Evolutionary conservation across 192 early-diverging fungal genomes (phyloP).

Genomic region (Dissophora ornata): DNA sequence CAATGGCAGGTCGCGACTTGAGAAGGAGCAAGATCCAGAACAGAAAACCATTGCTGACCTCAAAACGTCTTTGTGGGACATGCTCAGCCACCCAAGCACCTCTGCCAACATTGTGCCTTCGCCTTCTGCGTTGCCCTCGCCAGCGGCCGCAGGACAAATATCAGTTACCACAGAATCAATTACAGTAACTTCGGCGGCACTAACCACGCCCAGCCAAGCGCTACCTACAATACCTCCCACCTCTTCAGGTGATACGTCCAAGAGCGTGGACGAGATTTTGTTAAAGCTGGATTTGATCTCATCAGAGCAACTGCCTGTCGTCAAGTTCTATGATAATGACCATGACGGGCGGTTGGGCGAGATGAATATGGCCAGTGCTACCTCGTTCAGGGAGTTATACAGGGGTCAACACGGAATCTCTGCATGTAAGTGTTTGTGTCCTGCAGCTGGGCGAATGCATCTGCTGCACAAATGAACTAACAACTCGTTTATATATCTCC

Average conservation of each 20-base stretch:
- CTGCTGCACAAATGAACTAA: too few relatives aligned
- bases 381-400: slow-evolving; percentile 12
- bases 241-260: background rate
- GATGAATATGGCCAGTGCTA: background rate
- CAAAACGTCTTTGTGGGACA: background rate
- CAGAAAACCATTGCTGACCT: slow-evolving; percentile 9
- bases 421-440: slow-evolving; percentile 22
- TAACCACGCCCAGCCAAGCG: background rate
- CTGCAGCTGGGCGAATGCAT: too few relatives aligned
- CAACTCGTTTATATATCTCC: too few relatives aligned
- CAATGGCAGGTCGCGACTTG: background rate
- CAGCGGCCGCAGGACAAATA: background rate
- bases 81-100: background rate
- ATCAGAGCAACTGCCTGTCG: slow-evolving; percentile 18
- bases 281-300: slow-evolving; percentile 14
- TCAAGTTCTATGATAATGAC: slow-evolving; percentile 45
- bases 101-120: too few relatives aligned
- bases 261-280: slow-evolving; percentile 26
- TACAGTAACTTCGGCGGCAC: background rate
- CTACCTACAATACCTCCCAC: too few relatives aligned
- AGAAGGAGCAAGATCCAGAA: slow-evolving; percentile 15
- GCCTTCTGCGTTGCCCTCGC: too few relatives aligned
- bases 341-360: slow-evolving; percentile 20
- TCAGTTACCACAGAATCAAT: background rate
- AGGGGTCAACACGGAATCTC: slow-evolving; percentile 33